Conservation (phyloP, 2,329 filamentous ascomycete genomes). For the Pezicula neosporulosa region DNA sequence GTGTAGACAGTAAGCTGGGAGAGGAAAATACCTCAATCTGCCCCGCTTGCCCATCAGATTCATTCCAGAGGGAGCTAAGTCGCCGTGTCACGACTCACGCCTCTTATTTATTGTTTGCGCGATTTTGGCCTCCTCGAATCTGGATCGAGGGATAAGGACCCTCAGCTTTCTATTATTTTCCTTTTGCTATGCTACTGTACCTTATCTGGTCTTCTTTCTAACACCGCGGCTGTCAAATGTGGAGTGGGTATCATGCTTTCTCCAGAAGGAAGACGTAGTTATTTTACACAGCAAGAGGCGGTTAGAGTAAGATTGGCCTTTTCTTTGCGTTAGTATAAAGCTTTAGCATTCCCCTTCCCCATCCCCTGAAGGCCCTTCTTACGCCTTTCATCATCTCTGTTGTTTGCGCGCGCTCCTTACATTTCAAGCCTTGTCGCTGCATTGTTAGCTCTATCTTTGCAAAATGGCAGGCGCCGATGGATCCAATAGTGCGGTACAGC, state of each 20-base stretch:
- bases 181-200: neutral
- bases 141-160: constrained; percentile 18
- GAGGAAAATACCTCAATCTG: no score
- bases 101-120: neutral
- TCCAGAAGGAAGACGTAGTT: no score
- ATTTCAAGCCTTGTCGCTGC: neutral
- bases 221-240: constrained; percentile 7
- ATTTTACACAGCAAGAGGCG: no score
- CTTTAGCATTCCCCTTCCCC: neutral
- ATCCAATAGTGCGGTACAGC: constrained; percentile 1
- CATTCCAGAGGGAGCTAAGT: neutral
- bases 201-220: neutral
- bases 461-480: constrained; percentile 14
- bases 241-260: neutral
- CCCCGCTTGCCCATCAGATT: no score
- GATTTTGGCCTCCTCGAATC: constrained; percentile 25
- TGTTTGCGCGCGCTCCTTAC: neutral
- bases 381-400: neutral
- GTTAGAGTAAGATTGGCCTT: neutral
- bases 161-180: neutral
- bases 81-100: neutral
- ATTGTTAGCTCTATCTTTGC: neutral
- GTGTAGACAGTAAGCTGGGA: no score
- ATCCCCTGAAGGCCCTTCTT: neutral
- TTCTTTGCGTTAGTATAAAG: neutral